Evolutionary conservation across 371 early-diverging fungal genomes (phyloP), one percentile per base, ranked within the genome.

Genomic region (Syncephalastrum sp.): DNA sequence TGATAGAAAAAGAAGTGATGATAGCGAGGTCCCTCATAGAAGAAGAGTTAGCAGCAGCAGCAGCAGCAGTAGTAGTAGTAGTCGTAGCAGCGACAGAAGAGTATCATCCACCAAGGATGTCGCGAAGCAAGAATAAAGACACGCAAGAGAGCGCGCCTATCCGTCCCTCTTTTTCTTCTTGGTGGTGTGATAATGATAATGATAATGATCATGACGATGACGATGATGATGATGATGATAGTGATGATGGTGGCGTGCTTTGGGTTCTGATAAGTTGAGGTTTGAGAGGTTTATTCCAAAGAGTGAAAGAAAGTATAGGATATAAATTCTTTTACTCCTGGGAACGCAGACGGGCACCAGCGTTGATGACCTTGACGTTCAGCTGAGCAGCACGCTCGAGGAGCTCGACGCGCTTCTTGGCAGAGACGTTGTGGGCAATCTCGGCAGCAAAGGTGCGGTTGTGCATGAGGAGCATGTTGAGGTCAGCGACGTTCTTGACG

Each of bases 391-490:
- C 99, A 64, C 96, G 90, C 82, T 97, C 92, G 57, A 99, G 82
- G 65, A 99, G 96, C 58, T 83, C 92, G 61, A 98, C 85, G 70
- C 99, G 91, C 86, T 99, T 99, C 84, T 89, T 92, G 81, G 98
- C 92, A 55, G 93, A 91, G 65, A 99, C 96, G 81, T 90, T 90
- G 89, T 95, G 95, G 75, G 96, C 98, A 63, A 99, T 95, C 86
- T 99, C 99, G 70, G 97, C 99, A 64, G 99, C 96, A 81, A 92
- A 99, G 77, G 91, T 87, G 74, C 95, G 89, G 95, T 99, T 99
- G 87, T 97, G 96, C 94, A 98, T 96, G 81, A 95, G 84, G 61
- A 99, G 88, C 47, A 98, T 78, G 75, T 98, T 94, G 67, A 99
- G 88, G 70, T 99, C 99, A 71, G 83, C 76, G 61, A 92, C 86